phyloP scores from a whole-genome alignment of 2,329 filamentous ascomycete genomes.

The Paraphaeosphaeria minitans region DNA sequence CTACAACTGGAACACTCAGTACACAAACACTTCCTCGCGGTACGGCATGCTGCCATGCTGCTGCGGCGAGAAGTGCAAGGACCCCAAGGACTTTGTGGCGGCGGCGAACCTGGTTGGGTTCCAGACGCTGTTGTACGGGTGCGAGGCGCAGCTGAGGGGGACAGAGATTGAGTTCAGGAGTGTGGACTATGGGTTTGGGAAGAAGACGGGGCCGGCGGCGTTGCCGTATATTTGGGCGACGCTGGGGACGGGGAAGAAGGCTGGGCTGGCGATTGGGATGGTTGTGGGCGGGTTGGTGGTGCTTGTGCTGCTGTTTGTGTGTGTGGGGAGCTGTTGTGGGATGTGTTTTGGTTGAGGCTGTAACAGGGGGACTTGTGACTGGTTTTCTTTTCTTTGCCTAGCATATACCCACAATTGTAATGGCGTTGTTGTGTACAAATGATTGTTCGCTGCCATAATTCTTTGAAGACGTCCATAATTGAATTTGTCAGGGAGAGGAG shows the following conservation, averaged over 20 bases:
- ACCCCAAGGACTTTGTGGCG: constrained; percentile 4
- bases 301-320: background rate
- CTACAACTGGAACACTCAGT: constrained; percentile 1
- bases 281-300: background rate
- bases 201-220: background rate
- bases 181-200: constrained; percentile 4
- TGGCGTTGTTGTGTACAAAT: background rate
- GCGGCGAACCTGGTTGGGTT: background rate
- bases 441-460: background rate
- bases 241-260: background rate
- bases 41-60: constrained; percentile 7
- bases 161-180: background rate
- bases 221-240: constrained; percentile 4
- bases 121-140: constrained; percentile 7
- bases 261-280: constrained; percentile 3
- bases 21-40: constrained; percentile 1
- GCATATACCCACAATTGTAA: background rate
- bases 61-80: constrained; percentile 1
- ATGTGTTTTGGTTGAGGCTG: background rate
- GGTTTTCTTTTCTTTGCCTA: background rate
- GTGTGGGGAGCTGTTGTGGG: background rate
- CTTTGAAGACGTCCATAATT: background rate
- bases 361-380: background rate
- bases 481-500: no score
- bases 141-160: constrained; percentile 5